Evolutionary conservation across 2,329 filamentous ascomycete species (phyloP), one percentile per base, ranked within the genome.

Genomic region (Alternaria triticina): DNA sequence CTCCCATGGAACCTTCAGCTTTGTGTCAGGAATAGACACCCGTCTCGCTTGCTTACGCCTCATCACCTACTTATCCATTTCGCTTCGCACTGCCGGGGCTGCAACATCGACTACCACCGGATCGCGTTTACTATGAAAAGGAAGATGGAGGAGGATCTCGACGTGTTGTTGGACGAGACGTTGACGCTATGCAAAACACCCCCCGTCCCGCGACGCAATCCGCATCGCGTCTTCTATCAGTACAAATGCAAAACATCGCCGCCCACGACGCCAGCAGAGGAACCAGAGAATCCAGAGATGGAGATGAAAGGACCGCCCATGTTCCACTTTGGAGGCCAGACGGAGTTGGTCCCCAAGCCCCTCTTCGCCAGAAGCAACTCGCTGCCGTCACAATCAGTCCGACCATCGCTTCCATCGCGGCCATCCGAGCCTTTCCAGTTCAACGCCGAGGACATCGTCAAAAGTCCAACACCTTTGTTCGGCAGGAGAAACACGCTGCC

Each of bases 311-410:
- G 49, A n/a, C 60, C 49, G 60, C 49, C 60, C 49, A 62, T 62
- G 60, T 62, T 62, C 33, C 50, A 58, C 30, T 62, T 62, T 55
- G 30, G 47, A 50, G 30, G 15, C 1, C 52, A 54, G 17, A 40
- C 54, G 8, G 68, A 70, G 15, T 57, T 76, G 12, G 52, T 73
- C 4, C 75, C 75, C 11, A 64, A 62, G 27, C 74, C 75, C 13
- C 66, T 77, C 5, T 77, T 74, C 67, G 73, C 67, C 67, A 70
- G 63, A 45, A 62, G 64, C 25, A 70, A 55, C 45, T 62, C 65
- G 12, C 49, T 66, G 11, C 70, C 69, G 12, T 66, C 72, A 22
- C 50, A 57, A 57, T 64, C 59, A 17, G 47, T 30, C 22, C 66
- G 65, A 61, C 59, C 46, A 33, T 46, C 52, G 46, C 59, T 59